Base-by-base conservation (phyloP, 768 basidiomycete species). In the Russula lepida region DNA sequence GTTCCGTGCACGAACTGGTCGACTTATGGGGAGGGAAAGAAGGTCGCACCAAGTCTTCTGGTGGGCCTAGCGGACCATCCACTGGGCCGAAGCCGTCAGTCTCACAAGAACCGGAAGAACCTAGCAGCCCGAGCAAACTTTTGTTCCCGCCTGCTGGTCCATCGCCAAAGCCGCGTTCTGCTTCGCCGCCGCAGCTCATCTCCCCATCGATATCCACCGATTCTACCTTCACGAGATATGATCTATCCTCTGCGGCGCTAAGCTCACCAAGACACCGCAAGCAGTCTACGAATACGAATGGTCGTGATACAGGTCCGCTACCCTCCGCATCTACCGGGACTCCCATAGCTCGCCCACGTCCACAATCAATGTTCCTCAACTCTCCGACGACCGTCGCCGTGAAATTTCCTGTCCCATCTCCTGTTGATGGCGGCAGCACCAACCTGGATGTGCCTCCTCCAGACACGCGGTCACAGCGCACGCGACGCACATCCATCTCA, bases 1-100 rank as follows among this genome's bases (percentile, higher is more conserved):
- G 83, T 67, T 92, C 91, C 13, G 89, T 92, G 25, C 89, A 93
- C 68, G 86, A 92, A 68, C 70, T 92, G 58, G 87, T 92, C 30
- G 86, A 88, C 69, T 71, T 92, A 30, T 91, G 86, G 78, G 88
- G 88, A 44, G 87, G 86, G 64, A 79, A 76, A 63, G 63, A 60
- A 30, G 63, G 30, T 25, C 53, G 39, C 4, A 4, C 50, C 28
- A 56, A 56, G 35, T 46, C 62, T 9, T 39, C 43, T 12, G 53
- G 50, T 12, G 58, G 6, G 9, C 53, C 11, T 2, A 33, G 49
- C 7, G 19, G 53, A 11, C 35, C 46, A 8, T 39, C 51, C 9
- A 37, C 41, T 2, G 64, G 56, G 21, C 37, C 39, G 13, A 58
- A 30, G n/a, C 19, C 48, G n/a, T 15, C 48, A 28, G 19, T n/a